Evolutionary conservation across 2,329 filamentous ascomycete species (phyloP), one percentile per base, ranked within the genome.

Genomic region (Ciborinia camelliae): DNA sequence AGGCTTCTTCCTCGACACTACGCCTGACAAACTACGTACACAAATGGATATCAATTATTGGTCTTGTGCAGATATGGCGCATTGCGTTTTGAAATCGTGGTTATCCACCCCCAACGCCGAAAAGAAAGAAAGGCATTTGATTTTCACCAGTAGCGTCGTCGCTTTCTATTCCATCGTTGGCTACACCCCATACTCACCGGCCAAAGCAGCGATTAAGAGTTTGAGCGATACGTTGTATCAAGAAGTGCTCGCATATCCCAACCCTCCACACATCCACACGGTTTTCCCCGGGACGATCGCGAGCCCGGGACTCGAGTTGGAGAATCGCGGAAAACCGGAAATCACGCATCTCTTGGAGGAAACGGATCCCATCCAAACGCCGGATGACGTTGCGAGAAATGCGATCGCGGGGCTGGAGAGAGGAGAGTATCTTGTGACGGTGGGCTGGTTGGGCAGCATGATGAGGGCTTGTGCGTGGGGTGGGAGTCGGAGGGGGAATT

Each of bases 1-100:
- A 0, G 83, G 85, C 43, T 88, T 96, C 67, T 96, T 94, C 79
- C 77, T 90, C 69, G 90, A 97, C 67, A 86, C 86, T 47, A 82
- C 89, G 10, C 80, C 91, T 61, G 79, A 86, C 9, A 84, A 83
- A 14, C 80, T 92, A 69, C 84, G 89, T 50, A 80, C 82, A 69
- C 91, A 96, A 76, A 97, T 97, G 91, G 91, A 97, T 74, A 85
- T 94, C 71, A 94, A 97, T 78, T 98, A 91, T 80, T 97, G 89
- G 83, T 90, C 91, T 57, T 87, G 88, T 37, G 89, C 89, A 48
- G 95, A 96, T 76, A 90, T 96, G 78, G 89, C 92, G 45, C 92
- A 96, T 75, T 87, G 91, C 26, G 86, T 90, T 23, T 79, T 97
- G 67, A 84, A 83, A 60, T 82, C 85, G 66, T 97, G 94, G 94